phyloP scores from a whole-genome alignment of 2,329 filamentous ascomycete species.

The Pseudonectria buxi region DNA sequence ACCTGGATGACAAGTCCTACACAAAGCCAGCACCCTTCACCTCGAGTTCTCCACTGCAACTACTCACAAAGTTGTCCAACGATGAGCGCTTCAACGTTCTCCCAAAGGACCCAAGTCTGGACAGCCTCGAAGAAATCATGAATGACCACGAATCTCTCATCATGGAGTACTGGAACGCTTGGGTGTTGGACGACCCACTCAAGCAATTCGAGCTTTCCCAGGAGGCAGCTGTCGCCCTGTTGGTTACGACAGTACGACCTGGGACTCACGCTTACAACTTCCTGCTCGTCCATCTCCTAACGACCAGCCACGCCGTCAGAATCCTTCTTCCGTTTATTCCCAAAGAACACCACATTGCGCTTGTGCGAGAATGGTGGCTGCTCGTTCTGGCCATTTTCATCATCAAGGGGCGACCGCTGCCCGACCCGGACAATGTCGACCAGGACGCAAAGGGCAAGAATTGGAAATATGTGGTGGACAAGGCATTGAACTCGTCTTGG shows the following conservation, averaged over 20 bases:
- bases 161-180: slow-evolving; percentile 87
- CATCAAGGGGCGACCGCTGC: slow-evolving; percentile 62
- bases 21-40: slow-evolving; percentile 55
- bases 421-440: slow-evolving; percentile 59
- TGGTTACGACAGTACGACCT: slow-evolving; percentile 53
- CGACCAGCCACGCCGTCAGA: slow-evolving; percentile 81
- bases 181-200: slow-evolving; percentile 64
- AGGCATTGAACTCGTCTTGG: slow-evolving; percentile 62
- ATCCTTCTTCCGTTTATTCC: slow-evolving; percentile 75
- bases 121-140: slow-evolving; percentile 64
- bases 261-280: slow-evolving; percentile 69
- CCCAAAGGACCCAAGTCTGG: slow-evolving; percentile 50
- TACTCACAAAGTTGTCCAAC: slow-evolving; percentile 60
- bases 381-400: slow-evolving; percentile 74
- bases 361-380: slow-evolving; percentile 88
- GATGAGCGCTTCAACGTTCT: slow-evolving; percentile 66
- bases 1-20: slow-evolving; percentile 66
- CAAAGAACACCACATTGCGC: slow-evolving; percentile 59
- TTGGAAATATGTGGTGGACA: slow-evolving; percentile 71
- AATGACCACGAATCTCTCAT: slow-evolving; percentile 61
- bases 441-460: slow-evolving; percentile 54
- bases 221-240: slow-evolving; percentile 52
- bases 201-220: slow-evolving; percentile 69
- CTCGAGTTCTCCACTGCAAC: slow-evolving; percentile 58
- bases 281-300: slow-evolving; percentile 74